Evolutionary conservation across 2,329 filamentous ascomycete species (phyloP), one percentile per base, ranked within the genome.

Genomic region (Pyrenochaeta sp.): DNA sequence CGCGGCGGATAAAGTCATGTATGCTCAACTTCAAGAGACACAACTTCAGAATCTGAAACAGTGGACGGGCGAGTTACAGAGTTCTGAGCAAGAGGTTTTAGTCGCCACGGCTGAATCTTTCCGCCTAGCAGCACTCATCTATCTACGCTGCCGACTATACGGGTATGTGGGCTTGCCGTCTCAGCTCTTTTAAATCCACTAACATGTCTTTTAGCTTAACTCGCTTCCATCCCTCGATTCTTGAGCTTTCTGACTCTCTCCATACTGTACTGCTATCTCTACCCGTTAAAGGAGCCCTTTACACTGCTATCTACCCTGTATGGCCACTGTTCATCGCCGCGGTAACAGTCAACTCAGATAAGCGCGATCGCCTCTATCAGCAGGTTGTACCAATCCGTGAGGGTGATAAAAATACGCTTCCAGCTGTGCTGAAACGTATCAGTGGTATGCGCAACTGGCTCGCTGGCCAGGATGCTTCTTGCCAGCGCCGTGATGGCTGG

Each of bases 271-370:
- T 73, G 4, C 60, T 69, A 31, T 68, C 67, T 2, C 54, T 73
- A 0, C 71, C 69, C 2, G 69, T 72, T 12, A 70, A 72, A 35
- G 69, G 71, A 43, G 44, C 59, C 7, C 63, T 73, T 17, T 73
- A 69, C 53, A 72, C 69, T 7, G 71, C 69, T 29, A 64, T 68
- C 35, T 72, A 73, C 30, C 69, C 71, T 5, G 55, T 72, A 3
- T 73, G 69, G 71, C 69, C 69, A 12, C 50, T 73, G 10, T 73
- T 72, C 49, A 43, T 72, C n/a, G 69, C 71, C 18, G 66, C 68
- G 10, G 66, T 73, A 5, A 72, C 69, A 4, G 58, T 61, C n/a
- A 68, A 66, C 45, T 61, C 66, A 4, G 71, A 72, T 11, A 71
- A 67, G 47, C 67, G 71, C 15, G 69, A 72, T 39, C 52, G 52